Base-by-base conservation (phyloP, 78 protist genomes). In the Tieghemostelium lacteum region DNA sequence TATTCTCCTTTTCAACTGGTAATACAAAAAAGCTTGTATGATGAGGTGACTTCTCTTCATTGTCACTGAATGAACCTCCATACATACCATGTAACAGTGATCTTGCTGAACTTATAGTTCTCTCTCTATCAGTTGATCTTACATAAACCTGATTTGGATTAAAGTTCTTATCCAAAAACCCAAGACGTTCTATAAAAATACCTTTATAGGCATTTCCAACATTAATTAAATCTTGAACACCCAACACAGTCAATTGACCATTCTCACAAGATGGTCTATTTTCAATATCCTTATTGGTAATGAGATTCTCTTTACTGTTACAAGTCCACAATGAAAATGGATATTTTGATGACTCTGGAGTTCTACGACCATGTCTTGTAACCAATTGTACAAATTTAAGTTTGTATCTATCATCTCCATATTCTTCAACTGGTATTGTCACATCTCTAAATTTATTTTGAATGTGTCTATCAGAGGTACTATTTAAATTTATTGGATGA, bases 311-410 rank as follows among this genome's bases (percentile, higher is more conserved):
- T 22, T 31, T 36, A 16, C 70, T 58, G 49, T 83, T 83, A 50
- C 91, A 83, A 10, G 50, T 54, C 91, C 91, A 83, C 57, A 83
- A 31, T 29, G 67, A 14, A 0, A 83, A 63, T 58, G 77, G 91
- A 45, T 49, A 69, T 37, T 52, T 50, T 3, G 26, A 34, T 2
- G 73, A 45, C 39, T 83, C 91, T 67, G 91, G 91, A 22, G 91
- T 83, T 28, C 91, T 61, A 29, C 91, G n/a, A 24, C 91, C 91
- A 52, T 83, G 91, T 29, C 91, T 24, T 28, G 91, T 83, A 42
- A 83, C 39, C 8, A 83, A 57, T 73, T 83, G 91, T 45, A 83
- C 22, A 14, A 83, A 55, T 52, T 83, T 69, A 0, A 83, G 36
- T 24, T 66, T 10, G 36, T 83, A 83, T 24, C 63, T 73, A 19